Evolutionary conservation across 1,139 yeast species (phyloP), one percentile per base, ranked within the genome.

Genomic region (Protomyces macrosporus): DNA sequence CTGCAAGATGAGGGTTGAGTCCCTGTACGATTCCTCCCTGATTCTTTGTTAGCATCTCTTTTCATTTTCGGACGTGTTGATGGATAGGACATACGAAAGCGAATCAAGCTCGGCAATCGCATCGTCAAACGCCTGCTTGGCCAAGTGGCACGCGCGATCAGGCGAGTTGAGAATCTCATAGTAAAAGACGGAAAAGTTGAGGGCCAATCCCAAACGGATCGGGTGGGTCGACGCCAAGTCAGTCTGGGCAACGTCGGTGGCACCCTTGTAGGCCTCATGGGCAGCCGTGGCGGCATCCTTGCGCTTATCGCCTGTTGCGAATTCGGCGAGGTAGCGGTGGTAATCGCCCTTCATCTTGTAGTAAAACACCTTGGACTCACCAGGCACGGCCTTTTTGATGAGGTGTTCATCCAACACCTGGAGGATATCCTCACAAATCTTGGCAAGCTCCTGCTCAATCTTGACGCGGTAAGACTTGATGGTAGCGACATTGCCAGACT

Each of bases 331-430:
- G 79, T 93, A 93, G 82, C 98, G 96, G 83, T 91, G 97, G 84
- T 93, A 93, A 78, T 93, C 98, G 81, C 98, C 98, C 84, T 93
- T 91, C 97, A 93, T 91, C 85, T 93, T 93, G 82, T 90, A 91
- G 84, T 93, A 93, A 79, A 93, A 93, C 67, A 93, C 98, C 84
- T 91, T 91, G 65, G 97, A 90, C 81, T 93, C 98, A 74, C 98
- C 98, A 69, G 96, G 86, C 78, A 89, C 95, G 70, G 98, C 98
- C 71, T 93, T 84, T 72, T 97, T 91, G 74, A 93, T 89, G 78
- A 93, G 85, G 79, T 89, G 93, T 74, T 88, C 84, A 70, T 89
- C 87, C 77, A 93, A 84, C 67, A 93, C 97, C 60, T 85, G 80
- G 75, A 93, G 81, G 73, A 93, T 91, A 77, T 93, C 98, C 75